Percentiles rank a stretch among this genome's conserved stretches.
Conservation (phyloP, 2,329 filamentous ascomycete genomes). For the Aspergillus novoparasiticus region DNA sequence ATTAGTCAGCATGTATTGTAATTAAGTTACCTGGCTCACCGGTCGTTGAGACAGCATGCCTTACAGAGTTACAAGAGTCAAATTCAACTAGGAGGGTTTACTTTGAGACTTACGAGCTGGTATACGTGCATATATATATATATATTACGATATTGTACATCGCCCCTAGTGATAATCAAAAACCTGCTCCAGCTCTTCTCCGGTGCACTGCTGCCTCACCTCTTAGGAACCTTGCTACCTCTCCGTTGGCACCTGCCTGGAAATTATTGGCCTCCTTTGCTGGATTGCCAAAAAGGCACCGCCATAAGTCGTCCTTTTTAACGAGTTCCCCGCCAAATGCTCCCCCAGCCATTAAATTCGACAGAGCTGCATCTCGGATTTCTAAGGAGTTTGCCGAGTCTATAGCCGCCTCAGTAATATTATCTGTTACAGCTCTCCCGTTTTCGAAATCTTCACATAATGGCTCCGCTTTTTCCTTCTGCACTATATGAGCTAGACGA, state of each 20-base stretch:
- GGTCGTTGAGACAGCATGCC: background rate
- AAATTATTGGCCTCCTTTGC: slow-evolving; percentile 25
- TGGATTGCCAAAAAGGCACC: slow-evolving; percentile 75
- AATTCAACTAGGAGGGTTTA: no score
- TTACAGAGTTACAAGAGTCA: no score
- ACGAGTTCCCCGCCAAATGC: slow-evolving; percentile 78
- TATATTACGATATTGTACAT: background rate
- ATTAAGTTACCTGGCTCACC: background rate
- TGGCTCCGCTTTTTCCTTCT: slow-evolving; percentile 35
- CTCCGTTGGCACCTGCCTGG: slow-evolving; percentile 37
- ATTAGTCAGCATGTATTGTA: slow-evolving; percentile 21
- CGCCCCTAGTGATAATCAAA: background rate
- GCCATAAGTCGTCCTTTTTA: slow-evolving; percentile 78
- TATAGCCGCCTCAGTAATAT: slow-evolving; percentile 62
- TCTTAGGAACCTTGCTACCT: slow-evolving; percentile 55
- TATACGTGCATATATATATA: background rate
- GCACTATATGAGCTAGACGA: slow-evolving; percentile 74
- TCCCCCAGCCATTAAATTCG: slow-evolving; percentile 70
- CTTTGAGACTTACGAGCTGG: no score
- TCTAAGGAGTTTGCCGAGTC: slow-evolving; percentile 86
- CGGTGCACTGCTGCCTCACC: slow-evolving; percentile 58
- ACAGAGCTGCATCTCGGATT: slow-evolving; percentile 71
- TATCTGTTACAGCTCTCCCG: slow-evolving; percentile 27
- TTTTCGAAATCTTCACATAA: slow-evolving; percentile 10
- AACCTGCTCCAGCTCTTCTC: slow-evolving; percentile 14